Conservation (phyloP, 768 basidiomycete genomes). For the Sutorius australiensis region DNA sequence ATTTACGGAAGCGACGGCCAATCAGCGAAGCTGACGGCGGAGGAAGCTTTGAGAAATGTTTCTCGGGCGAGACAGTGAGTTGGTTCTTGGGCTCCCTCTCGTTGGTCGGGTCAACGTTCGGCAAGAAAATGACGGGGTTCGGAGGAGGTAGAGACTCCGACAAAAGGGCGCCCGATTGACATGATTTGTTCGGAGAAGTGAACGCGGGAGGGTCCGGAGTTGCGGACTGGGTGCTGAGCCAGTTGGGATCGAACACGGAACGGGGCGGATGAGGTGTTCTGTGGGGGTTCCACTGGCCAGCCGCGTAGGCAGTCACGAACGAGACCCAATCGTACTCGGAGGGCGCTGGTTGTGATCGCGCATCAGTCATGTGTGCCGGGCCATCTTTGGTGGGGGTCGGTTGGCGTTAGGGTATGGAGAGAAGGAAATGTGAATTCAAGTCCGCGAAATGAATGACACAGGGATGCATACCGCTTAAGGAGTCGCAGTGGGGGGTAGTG, state of each 20-base stretch:
- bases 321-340: constrained; percentile 63
- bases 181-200: constrained; percentile 6
- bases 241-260: constrained; percentile 23
- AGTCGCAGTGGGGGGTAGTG: constrained; percentile 4
- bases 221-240: constrained; percentile 9
- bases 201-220: constrained; percentile 6
- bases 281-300: constrained; percentile 78
- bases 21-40: constrained; percentile 25
- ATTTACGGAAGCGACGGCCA: constrained; percentile 43
- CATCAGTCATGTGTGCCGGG: constrained; percentile 8
- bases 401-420: constrained; percentile 19
- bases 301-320: constrained; percentile 73
- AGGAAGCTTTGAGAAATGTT: constrained; percentile 24
- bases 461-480: constrained; percentile 23
- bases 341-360: constrained; percentile 16
- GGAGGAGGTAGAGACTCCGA: constrained; percentile 12
- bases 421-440: constrained; percentile 1
- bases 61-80: constrained; percentile 25
- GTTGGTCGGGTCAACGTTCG: constrained; percentile 8
- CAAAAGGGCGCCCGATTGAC: constrained; percentile 2
- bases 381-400: constrained; percentile 10
- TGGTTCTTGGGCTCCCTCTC: constrained; percentile 20
- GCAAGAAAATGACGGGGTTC: constrained; percentile 6
- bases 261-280: constrained; percentile 59
- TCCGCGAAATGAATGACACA: neutral